phyloP scores from a whole-genome alignment of 805 yeast genomes.

The Hanseniaspora valbyensis region DNA sequence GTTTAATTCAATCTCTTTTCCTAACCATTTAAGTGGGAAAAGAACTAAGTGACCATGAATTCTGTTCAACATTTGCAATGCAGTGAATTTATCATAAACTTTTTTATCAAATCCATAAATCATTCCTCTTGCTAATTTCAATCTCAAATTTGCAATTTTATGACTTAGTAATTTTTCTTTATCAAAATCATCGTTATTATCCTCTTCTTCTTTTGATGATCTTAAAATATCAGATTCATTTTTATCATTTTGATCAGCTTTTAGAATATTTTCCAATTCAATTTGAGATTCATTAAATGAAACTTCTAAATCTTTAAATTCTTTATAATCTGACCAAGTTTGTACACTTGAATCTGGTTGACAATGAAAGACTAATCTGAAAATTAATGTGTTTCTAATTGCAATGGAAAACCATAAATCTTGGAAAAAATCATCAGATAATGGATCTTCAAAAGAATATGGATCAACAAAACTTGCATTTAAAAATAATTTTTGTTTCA shows the following conservation, averaged over 20 bases:
- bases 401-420: constrained; percentile 82
- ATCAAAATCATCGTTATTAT: no score
- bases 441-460: constrained; percentile 76
- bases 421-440: constrained; percentile 68
- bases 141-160: constrained; percentile 21
- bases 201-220: not conserved
- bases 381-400: constrained; percentile 67
- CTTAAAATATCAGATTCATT: not conserved
- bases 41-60: constrained; percentile 78
- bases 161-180: not conserved
- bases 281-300: constrained; percentile 39
- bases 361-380: constrained; percentile 74
- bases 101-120: constrained; percentile 32
- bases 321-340: constrained; percentile 83
- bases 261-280: constrained; percentile 22
- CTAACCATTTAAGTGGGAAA: constrained; percentile 89
- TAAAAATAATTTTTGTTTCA: constrained; percentile 23
- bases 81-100: constrained; percentile 61
- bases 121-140: constrained; percentile 26
- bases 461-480: constrained; percentile 60
- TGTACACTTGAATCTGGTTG: constrained; percentile 92
- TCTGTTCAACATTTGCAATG: constrained; percentile 58
- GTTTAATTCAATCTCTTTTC: constrained; percentile 73
- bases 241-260: not conserved
- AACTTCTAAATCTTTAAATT: constrained; percentile 45